Conservation (phyloP, 2,329 filamentous ascomycete genomes). For the Alternaria brassicicola region DNA sequence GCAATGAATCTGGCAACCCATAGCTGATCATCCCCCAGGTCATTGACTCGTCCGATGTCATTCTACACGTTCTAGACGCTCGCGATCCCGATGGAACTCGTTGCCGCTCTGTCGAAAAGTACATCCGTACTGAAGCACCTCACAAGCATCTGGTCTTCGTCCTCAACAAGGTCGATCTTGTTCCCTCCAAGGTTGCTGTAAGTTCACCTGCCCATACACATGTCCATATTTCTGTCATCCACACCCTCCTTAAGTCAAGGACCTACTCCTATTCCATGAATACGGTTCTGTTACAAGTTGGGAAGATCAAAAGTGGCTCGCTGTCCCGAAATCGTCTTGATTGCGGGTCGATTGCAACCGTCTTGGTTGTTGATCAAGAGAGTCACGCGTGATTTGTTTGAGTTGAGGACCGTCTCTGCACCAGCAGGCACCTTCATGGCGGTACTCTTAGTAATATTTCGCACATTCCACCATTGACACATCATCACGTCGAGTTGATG, state of each 20-base stretch:
- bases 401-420: constrained; percentile 89
- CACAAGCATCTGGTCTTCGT: constrained; percentile 95
- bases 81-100: constrained; percentile 68
- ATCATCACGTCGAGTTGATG: constrained; percentile 22
- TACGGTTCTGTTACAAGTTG: constrained; percentile 97
- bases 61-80: constrained; percentile 65
- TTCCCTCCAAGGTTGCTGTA: constrained; percentile 93
- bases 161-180: constrained; percentile 89
- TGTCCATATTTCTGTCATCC: constrained; percentile 24
- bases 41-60: constrained; percentile 92
- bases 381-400: constrained; percentile 84
- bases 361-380: constrained; percentile 85
- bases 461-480: constrained; percentile 66
- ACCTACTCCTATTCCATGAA: constrained; percentile 74
- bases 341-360: constrained; percentile 75
- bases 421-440: constrained; percentile 64
- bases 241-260: constrained; percentile 88
- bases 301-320: constrained; percentile 87
- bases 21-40: neutral
- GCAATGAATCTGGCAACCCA: rapidly evolving
- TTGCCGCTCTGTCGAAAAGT: constrained; percentile 90
- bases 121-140: constrained; percentile 87
- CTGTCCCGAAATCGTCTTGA: constrained; percentile 67
- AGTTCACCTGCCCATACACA: constrained; percentile 56
- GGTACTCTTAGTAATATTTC: constrained; percentile 99